Conservation (phyloP, 192 early-diverging fungal species). For the Podila verticillata region DNA sequence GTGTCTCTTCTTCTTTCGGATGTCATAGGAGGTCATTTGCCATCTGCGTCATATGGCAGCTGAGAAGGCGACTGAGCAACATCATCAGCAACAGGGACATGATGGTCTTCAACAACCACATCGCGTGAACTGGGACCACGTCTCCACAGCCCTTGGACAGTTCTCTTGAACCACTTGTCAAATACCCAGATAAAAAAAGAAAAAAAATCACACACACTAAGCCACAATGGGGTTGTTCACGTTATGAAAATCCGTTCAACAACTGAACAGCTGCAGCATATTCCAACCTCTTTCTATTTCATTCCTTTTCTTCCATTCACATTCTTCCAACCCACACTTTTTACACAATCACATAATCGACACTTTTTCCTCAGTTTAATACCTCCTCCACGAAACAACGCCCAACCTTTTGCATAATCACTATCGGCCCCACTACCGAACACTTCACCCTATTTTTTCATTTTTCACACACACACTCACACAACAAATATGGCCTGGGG, state of each 20-base stretch:
- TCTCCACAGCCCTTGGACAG: neutral
- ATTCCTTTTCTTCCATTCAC: neutral
- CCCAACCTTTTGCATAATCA: neutral
- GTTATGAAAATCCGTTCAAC: too few relatives aligned
- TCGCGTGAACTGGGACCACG: neutral
- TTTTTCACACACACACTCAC: neutral
- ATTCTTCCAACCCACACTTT: neutral
- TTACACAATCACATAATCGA: too few relatives aligned
- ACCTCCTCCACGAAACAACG: neutral
- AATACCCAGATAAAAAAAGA: neutral
- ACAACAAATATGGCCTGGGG: constrained; percentile 61
- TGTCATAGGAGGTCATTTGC: constrained; percentile 1
- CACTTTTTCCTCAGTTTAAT: constrained; percentile 10
- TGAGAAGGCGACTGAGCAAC: neutral
- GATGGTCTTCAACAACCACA: neutral
- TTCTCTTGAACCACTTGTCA: neutral
- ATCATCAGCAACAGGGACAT: too few relatives aligned
- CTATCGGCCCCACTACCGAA: neutral
- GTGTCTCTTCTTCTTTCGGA: neutral
- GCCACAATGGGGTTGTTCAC: neutral
- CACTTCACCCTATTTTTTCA: neutral
- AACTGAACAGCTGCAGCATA: too few relatives aligned
- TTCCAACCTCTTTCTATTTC: constrained; percentile 2
- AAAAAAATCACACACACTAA: neutral
- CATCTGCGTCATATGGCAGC: neutral